phyloP scores from a whole-genome alignment of 2,329 filamentous ascomycete genomes.

The Colletotrichum limetticola region DNA sequence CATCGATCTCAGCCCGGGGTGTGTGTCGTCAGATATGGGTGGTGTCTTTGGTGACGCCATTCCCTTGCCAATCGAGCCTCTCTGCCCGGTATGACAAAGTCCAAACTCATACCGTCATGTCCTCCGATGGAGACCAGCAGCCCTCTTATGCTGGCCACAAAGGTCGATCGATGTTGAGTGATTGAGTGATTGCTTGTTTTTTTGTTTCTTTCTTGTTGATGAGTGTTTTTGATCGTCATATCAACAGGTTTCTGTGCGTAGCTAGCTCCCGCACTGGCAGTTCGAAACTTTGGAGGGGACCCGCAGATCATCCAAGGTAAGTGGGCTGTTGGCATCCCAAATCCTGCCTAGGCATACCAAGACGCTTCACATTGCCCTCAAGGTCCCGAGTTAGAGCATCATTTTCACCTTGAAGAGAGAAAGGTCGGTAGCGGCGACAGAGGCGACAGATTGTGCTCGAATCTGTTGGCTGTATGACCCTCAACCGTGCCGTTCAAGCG shows the following conservation, averaged over 20 bases:
- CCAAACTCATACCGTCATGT: conserved; percentile 20
- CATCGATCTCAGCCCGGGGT: neutral
- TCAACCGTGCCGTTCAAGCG: conserved; percentile 34
- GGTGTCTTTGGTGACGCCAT: conserved; percentile 17
- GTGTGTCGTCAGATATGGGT: neutral
- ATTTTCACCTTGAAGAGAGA: conserved; percentile 16
- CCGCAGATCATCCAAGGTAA: conserved; percentile 14
- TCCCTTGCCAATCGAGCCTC: neutral
- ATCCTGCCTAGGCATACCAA: neutral
- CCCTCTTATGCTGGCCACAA: neutral
- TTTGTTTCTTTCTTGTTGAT: neutral
- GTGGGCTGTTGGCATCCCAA: conserved; percentile 10
- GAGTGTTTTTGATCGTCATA: neutral
- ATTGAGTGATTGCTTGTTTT: neutral
- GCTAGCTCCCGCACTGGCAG: conserved; percentile 23
- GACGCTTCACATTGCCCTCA: conserved; percentile 4
- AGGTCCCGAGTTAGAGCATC: conserved; percentile 5
- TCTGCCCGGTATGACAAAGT: neutral
- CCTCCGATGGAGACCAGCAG: conserved; percentile 5
- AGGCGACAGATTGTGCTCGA: conserved; percentile 11
- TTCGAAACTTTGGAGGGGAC: conserved; percentile 21
- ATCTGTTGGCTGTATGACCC: conserved; percentile 26
- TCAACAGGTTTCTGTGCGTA: conserved; percentile 11
- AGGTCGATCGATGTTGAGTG: neutral
- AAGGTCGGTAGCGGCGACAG: neutral